Evolutionary conservation across 2,329 filamentous ascomycete genomes (phyloP).

Genomic region (Fusarium sp.): DNA sequence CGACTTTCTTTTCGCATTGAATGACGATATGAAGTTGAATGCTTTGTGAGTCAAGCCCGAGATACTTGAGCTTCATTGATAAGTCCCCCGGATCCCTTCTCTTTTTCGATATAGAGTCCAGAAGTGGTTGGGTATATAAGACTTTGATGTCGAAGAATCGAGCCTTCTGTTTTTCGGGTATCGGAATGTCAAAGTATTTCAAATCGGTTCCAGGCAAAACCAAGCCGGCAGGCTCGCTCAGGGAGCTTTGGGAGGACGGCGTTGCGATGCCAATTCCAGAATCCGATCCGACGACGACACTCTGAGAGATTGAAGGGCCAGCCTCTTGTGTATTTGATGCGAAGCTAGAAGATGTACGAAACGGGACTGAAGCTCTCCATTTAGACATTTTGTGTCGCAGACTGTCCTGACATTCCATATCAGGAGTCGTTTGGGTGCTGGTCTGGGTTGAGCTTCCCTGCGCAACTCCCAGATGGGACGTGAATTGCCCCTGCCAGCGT

Average conservation of each 20-base stretch:
- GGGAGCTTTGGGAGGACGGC: neutral
- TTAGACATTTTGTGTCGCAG: neutral
- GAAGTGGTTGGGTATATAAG: neutral
- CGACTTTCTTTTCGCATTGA: neutral
- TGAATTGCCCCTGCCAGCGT: neutral
- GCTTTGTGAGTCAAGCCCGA: neutral
- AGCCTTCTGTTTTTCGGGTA: neutral
- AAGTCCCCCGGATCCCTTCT: neutral
- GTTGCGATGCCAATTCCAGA: neutral
- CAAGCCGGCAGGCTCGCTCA: accelerated
- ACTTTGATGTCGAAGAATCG: slow-evolving; percentile 1
- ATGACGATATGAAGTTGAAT: neutral
- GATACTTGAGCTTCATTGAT: neutral
- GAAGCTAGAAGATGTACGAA: neutral
- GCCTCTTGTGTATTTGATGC: neutral
- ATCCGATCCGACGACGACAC: neutral
- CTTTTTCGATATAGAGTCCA: neutral
- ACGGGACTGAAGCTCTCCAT: neutral
- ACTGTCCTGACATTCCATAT: neutral
- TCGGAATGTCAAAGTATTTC: accelerated
- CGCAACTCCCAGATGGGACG: neutral
- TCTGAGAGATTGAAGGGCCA: neutral
- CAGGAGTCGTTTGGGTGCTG: neutral
- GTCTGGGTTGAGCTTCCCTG: neutral
- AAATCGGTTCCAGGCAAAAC: neutral